A percentile compares a stretch with the other conserved stretches of the same genome.
These are phyloP conservation scores for Yarrowia phangngaensis DNA, from an alignment of 805 yeast species.

Conservation along the genomic window DNA sequence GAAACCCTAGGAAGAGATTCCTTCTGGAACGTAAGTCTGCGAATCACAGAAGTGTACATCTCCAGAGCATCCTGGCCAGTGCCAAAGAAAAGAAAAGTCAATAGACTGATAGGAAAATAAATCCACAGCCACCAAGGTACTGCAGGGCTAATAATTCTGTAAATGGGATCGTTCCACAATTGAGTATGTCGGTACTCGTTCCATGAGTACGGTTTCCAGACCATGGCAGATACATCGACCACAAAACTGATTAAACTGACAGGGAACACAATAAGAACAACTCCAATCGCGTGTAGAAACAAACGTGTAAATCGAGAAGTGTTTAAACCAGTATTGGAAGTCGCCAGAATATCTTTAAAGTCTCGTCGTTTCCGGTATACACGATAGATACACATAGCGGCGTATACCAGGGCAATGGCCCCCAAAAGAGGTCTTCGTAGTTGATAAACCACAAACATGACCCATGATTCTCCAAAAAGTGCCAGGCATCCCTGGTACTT, in stretches of 20 bases:
- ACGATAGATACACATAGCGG: background rate
- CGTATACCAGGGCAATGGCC: background rate
- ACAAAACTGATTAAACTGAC: background rate
- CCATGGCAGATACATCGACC: background rate
- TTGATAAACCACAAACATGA: slow-evolving; percentile 5
- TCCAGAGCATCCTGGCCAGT: slow-evolving; percentile 8
- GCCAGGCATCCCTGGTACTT: slow-evolving; percentile 4
- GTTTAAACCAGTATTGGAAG: slow-evolving; percentile 9
- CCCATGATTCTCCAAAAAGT: slow-evolving; percentile 13
- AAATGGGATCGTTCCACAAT: background rate
- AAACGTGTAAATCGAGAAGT: slow-evolving; percentile 2
- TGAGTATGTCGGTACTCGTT: background rate
- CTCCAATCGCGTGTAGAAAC: slow-evolving; percentile 5
- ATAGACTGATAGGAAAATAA: slow-evolving; percentile 2
- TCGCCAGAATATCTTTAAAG: slow-evolving; percentile 14
- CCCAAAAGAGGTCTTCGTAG: slow-evolving; percentile 4
- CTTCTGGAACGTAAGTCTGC: slow-evolving; percentile 10
- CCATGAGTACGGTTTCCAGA: background rate
- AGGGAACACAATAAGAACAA: background rate
- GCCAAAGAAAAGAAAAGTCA: slow-evolving; percentile 16
- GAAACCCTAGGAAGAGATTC: background rate
- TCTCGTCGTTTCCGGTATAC: slow-evolving; percentile 12
- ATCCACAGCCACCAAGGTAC: slow-evolving; percentile 12
- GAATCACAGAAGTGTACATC: background rate
- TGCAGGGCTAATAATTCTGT: background rate